Percentiles rank a stretch among this genome's conserved stretches.
Evolutionary conservation across 2,329 filamentous ascomycete genomes (phyloP).

Genomic region (Penicillium oxalicum): DNA sequence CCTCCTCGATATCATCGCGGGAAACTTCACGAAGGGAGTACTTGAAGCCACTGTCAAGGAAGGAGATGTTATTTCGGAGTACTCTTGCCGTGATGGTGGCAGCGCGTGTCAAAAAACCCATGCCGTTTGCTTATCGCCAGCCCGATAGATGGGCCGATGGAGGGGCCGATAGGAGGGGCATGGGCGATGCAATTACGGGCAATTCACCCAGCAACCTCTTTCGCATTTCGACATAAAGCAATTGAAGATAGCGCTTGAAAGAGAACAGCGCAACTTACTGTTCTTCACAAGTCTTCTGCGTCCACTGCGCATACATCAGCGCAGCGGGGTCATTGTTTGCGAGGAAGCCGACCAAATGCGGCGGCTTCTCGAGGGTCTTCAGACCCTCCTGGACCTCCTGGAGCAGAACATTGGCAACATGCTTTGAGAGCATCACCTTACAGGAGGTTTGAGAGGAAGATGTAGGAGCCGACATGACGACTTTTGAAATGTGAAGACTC

Average conservation of each 20-base stretch:
- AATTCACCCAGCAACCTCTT: conserved; percentile 12
- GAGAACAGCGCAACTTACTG: no score
- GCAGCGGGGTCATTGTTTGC: conserved; percentile 89
- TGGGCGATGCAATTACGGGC: conserved; percentile 18
- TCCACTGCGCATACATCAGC: conserved; percentile 93
- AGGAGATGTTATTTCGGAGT: not conserved
- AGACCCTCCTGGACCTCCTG: conserved; percentile 72
- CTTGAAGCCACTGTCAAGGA: conserved; percentile 67
- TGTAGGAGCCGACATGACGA: conserved; percentile 29
- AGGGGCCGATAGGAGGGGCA: no score
- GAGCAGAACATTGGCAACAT: conserved; percentile 76
- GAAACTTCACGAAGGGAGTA: conserved; percentile 80
- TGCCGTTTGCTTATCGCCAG: conserved; percentile 6
- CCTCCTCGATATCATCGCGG: conserved; percentile 85
- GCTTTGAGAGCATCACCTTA: conserved; percentile 86
- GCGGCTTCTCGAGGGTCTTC: conserved; percentile 63
- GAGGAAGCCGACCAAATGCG: conserved; percentile 82
- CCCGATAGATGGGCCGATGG: no score
- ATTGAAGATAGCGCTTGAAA: no score
- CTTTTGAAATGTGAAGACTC: conserved; percentile 1
- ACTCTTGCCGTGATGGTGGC: not conserved
- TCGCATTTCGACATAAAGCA: no score
- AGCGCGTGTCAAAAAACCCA: not conserved
- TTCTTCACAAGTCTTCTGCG: conserved; percentile 89
- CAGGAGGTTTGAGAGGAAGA: conserved; percentile 50